Conservation (phyloP, 2,329 filamentous ascomycete species). For the Teratosphaeria viscida region DNA sequence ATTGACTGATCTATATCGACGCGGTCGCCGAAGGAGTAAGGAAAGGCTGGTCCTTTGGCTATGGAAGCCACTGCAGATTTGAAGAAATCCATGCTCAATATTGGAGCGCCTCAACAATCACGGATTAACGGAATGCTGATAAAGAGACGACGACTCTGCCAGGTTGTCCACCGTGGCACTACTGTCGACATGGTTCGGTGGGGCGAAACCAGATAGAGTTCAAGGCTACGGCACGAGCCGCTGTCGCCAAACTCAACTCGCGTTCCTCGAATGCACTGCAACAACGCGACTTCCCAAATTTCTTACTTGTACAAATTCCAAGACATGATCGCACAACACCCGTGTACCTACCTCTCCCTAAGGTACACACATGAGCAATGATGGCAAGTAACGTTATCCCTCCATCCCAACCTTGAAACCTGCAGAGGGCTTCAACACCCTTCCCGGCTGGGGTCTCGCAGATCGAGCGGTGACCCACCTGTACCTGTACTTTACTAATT, state of each 20-base stretch:
- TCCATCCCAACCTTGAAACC: background rate
- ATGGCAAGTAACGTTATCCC: background rate
- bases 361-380: background rate
- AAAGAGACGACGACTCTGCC: background rate
- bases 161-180: background rate
- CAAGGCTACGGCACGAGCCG: background rate
- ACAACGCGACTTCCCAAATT: background rate
- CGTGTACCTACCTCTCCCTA: background rate
- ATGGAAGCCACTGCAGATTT: constrained; percentile 97
- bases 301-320: background rate
- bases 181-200: background rate
- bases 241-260: background rate
- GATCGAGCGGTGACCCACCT: background rate
- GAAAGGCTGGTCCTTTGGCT: constrained; percentile 84
- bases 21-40: constrained; percentile 84
- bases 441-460: background rate
- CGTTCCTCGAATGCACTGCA: background rate
- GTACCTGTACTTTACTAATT: background rate
- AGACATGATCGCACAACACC: background rate
- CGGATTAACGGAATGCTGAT: background rate
- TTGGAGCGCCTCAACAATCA: background rate
- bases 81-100: constrained; percentile 73
- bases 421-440: background rate
- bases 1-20: constrained; percentile 89
- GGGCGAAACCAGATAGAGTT: background rate